phyloP scores from a whole-genome alignment of 2,329 filamentous ascomycete species.

The Epichloe brachyelytri region DNA sequence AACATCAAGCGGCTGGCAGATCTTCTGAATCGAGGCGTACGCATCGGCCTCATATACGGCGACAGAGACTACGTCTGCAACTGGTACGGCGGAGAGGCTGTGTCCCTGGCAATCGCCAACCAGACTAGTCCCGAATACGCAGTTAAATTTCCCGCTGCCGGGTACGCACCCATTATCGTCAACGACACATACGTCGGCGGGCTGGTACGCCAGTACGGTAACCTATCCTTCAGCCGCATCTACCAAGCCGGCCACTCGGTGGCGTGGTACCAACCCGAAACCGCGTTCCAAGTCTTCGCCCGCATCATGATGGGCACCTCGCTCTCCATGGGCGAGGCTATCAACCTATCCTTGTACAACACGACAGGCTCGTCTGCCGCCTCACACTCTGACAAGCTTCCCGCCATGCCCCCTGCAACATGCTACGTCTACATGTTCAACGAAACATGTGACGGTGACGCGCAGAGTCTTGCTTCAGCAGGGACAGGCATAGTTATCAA shows the following conservation, averaged over 20 bases:
- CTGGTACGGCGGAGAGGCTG: constrained; percentile 61
- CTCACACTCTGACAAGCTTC: constrained; percentile 37
- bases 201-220: constrained; percentile 63
- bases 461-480: constrained; percentile 33
- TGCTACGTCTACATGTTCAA: constrained; percentile 46
- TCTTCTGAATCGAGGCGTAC: constrained; percentile 49
- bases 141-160: constrained; percentile 47
- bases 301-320: constrained; percentile 44
- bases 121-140: constrained; percentile 34
- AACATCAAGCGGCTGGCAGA: constrained; percentile 45
- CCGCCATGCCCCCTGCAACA: constrained; percentile 33
- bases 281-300: constrained; percentile 45
- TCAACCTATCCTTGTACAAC: constrained; percentile 38
- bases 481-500: constrained; percentile 45
- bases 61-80: constrained; percentile 53
- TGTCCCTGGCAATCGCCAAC: constrained; percentile 49
- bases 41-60: constrained; percentile 59
- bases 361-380: constrained; percentile 43
- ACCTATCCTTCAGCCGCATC: constrained; percentile 54
- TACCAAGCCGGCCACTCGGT: constrained; percentile 55
- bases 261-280: constrained; percentile 47
- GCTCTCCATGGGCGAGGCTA: constrained; percentile 39
- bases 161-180: constrained; percentile 59
- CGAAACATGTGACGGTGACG: constrained; percentile 36
- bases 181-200: constrained; percentile 58